phyloP scores from a whole-genome alignment of 371 early-diverging fungal species.

The Vairimorpha ceranae region DNA sequence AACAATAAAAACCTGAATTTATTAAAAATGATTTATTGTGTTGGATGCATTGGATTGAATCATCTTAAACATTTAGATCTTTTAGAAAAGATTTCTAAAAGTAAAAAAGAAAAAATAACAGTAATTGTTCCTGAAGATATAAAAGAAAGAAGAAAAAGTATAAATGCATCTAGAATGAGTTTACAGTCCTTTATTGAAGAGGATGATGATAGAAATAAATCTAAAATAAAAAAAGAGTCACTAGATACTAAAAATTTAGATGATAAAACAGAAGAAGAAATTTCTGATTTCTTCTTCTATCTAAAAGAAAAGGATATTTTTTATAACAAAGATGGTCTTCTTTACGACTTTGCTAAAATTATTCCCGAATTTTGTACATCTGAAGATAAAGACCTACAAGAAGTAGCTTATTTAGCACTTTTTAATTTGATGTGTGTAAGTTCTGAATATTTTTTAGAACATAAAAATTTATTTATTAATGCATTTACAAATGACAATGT shows the following conservation, averaged over 20 bases:
- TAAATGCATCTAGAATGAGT: conserved; percentile 52
- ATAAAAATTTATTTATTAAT: conserved; percentile 14
- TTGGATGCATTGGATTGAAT: conserved; percentile 58
- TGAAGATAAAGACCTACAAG: conserved; percentile 6
- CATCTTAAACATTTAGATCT: conserved; percentile 56
- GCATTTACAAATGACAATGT: conserved; percentile 6
- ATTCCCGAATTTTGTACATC: conserved; percentile 30
- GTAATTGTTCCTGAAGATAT: conserved; percentile 37
- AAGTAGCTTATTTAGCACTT: conserved; percentile 24
- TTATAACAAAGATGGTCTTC: conserved; percentile 44
- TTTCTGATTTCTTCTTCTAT: conserved; percentile 59
- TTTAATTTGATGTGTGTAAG: conserved; percentile 42
- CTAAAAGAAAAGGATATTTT: conserved; percentile 61
- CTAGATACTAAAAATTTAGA: conserved; percentile 2
- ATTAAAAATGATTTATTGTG: conserved; percentile 47
- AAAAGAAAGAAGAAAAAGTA: conserved; percentile 58
- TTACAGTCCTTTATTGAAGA: conserved; percentile 44
- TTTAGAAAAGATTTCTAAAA: conserved; percentile 52
- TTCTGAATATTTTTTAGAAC: conserved; percentile 33
- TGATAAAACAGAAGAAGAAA: conserved; percentile 58
- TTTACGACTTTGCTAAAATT: conserved; percentile 38
- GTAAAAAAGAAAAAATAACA: conserved; percentile 23
- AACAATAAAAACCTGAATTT: conserved; percentile 4
- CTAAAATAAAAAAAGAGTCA: conserved; percentile 10
- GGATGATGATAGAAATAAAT: conserved; percentile 5